Evolutionary conservation across 148 eudicot genomes (phyloP).

Genomic region (Cornus kousa): DNA sequence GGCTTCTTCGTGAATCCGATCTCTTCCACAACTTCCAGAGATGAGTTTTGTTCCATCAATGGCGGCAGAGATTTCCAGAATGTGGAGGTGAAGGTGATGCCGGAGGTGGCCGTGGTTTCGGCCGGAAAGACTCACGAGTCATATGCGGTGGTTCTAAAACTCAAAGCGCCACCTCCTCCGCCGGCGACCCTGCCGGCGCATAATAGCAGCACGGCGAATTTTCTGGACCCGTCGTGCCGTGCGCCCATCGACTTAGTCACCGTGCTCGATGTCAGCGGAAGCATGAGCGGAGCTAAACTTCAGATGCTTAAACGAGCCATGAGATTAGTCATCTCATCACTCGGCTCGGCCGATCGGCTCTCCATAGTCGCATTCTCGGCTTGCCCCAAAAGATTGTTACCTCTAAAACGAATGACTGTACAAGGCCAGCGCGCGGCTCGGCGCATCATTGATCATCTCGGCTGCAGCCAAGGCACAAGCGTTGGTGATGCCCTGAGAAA

Average conservation of each 20-base stretch:
- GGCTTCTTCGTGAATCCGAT: constrained; percentile 60
- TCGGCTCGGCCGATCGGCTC: constrained; percentile 73
- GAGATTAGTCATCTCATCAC: constrained; percentile 73
- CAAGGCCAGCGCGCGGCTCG: constrained; percentile 80
- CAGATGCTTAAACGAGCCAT: constrained; percentile 82
- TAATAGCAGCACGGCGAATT: constrained; percentile 11
- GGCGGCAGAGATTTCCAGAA: constrained; percentile 17
- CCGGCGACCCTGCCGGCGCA: constrained; percentile 5
- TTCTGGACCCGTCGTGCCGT: constrained; percentile 34
- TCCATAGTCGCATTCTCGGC: constrained; percentile 66
- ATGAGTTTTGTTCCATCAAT: constrained; percentile 1
- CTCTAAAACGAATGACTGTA: constrained; percentile 62
- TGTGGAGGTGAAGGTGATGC: constrained; percentile 55
- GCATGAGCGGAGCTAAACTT: constrained; percentile 70
- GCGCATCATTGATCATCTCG: constrained; percentile 55
- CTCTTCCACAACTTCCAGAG: constrained; percentile 15
- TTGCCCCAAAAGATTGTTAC: constrained; percentile 52
- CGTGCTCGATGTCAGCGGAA: constrained; percentile 68
- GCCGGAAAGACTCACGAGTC: constrained; percentile 48
- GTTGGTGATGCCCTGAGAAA: constrained; percentile 55
- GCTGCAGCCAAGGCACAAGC: constrained; percentile 45
- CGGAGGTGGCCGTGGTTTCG: constrained; percentile 73
- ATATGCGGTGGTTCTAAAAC: constrained; percentile 56
- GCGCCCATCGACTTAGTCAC: constrained; percentile 87
- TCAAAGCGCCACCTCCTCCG: constrained; percentile 66